A percentile compares a stretch with the other conserved stretches of the same genome.
Conservation (phyloP, 352 stramenopile genomes). For the Pythium inflatum region DNA sequence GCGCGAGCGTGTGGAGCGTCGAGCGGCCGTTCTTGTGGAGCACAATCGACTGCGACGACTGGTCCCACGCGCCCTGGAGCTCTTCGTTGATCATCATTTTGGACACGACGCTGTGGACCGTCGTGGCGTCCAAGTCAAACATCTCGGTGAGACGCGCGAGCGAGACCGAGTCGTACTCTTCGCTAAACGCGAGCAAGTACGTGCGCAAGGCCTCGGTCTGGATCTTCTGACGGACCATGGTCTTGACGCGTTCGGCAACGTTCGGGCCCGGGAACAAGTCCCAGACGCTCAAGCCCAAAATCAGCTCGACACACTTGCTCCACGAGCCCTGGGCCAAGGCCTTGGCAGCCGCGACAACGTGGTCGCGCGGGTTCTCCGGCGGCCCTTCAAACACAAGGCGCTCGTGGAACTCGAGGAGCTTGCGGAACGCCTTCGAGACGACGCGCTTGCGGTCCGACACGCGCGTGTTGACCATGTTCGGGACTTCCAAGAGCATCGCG, state of each 20-base stretch:
- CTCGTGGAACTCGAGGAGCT: conserved; percentile 89
- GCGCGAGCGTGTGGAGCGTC: conserved; percentile 93
- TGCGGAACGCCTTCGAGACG: conserved; percentile 96
- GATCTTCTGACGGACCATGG: conserved; percentile 94
- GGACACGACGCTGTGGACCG: conserved; percentile 97
- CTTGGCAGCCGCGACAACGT: conserved; percentile 96
- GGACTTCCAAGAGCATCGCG: conserved; percentile 99
- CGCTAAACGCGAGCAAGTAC: conserved; percentile 96
- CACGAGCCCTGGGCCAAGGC: conserved; percentile 95
- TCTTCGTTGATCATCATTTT: conserved; percentile 99
- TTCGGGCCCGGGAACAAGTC: conserved; percentile 93
- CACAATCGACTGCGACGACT: conserved; percentile 97
- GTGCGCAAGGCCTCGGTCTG: conserved; percentile 96
- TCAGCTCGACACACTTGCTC: conserved; percentile 89
- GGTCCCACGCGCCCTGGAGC: conserved; percentile 97
- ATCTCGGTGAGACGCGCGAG: conserved; percentile 95
- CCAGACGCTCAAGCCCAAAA: conserved; percentile 94
- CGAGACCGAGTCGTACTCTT: conserved; percentile 96
- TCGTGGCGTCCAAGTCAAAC: conserved; percentile 97
- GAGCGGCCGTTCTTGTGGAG: conserved; percentile 95
- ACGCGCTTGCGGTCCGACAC: conserved; percentile 84
- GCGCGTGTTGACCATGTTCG: conserved; percentile 94
- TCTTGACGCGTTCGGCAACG: conserved; percentile 81
- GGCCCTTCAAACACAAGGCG: conserved; percentile 96
- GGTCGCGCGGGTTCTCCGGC: conserved; percentile 97